Conservation (phyloP, 495 filamentous ascomycete species). For the Daldinia decipiens region DNA sequence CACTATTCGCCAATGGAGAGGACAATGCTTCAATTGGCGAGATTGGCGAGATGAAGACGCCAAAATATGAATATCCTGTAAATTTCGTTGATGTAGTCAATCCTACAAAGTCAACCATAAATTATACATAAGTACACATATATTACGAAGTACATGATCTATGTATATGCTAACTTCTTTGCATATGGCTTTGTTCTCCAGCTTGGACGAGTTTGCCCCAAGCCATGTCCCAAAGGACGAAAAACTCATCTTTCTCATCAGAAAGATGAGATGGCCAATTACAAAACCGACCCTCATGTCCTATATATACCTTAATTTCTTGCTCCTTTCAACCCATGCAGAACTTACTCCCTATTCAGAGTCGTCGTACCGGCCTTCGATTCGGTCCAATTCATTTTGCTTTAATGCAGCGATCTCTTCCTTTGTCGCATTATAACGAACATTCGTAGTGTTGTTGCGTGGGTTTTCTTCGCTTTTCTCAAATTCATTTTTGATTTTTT, state of each 20-base stretch:
- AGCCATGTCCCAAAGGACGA: background rate
- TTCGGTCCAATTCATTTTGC: conserved; percentile 75
- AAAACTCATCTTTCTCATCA: background rate
- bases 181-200: background rate
- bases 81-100: background rate
- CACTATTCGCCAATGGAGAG: background rate
- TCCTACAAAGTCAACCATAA: too few species aligned
- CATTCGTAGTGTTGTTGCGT: conserved; percentile 78
- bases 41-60: background rate
- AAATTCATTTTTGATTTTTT: conserved; percentile 87
- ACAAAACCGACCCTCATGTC: too few species aligned
- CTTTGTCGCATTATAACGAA: conserved; percentile 76
- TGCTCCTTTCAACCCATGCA: conserved; percentile 15
- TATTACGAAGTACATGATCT: too few species aligned
- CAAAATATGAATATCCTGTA: background rate
- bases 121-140: too few species aligned
- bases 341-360: conserved; percentile 18
- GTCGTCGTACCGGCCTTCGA: conserved; percentile 59
- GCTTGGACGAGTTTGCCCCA: background rate
- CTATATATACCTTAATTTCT: background rate
- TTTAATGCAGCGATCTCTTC: conserved; percentile 77
- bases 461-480: conserved; percentile 92
- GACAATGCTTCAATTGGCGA: background rate
- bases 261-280: background rate
- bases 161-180: too few species aligned